Conservation (phyloP, 2,329 filamentous ascomycete genomes). For the Zymoseptoria crescenta region DNA sequence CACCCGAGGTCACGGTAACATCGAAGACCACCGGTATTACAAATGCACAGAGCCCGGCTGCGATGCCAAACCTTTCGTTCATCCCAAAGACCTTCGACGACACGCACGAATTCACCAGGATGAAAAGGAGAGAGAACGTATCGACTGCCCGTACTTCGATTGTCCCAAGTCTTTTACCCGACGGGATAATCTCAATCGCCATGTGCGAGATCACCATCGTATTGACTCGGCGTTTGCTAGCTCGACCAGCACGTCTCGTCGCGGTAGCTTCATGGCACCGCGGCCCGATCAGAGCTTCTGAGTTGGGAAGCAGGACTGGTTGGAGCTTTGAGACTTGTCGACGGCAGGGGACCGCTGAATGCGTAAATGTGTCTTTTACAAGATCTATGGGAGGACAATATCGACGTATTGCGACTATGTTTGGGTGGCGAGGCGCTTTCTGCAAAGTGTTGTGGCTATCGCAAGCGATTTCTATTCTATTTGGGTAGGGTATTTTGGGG, state of each 20-base stretch:
- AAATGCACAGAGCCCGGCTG: not conserved
- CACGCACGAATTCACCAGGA: constrained; percentile 1
- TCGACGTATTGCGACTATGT: not conserved
- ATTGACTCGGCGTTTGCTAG: constrained; percentile 3
- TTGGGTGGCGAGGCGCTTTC: not conserved
- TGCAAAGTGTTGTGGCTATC: too few relatives aligned
- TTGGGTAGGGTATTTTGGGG: not conserved
- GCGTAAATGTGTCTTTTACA: not conserved
- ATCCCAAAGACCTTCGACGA: constrained; percentile 8
- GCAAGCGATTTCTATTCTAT: too few relatives aligned
- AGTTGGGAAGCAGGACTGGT: too few relatives aligned
- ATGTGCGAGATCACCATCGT: not conserved
- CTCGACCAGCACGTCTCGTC: constrained; percentile 4
- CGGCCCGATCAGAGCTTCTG: too few relatives aligned
- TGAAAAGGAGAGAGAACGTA: not conserved
- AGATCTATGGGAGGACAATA: not conserved
- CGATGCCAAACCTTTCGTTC: not conserved
- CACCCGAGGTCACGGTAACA: not conserved
- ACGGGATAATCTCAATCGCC: constrained; percentile 3
- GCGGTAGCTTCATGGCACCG: not conserved
- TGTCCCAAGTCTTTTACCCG: constrained; percentile 4
- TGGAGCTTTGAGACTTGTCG: too few relatives aligned
- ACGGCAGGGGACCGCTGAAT: not conserved
- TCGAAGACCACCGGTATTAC: not conserved
- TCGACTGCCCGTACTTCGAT: not conserved